Evolutionary conservation across 345 rosid genomes (phyloP).

Genomic region (Populus deltoides): DNA sequence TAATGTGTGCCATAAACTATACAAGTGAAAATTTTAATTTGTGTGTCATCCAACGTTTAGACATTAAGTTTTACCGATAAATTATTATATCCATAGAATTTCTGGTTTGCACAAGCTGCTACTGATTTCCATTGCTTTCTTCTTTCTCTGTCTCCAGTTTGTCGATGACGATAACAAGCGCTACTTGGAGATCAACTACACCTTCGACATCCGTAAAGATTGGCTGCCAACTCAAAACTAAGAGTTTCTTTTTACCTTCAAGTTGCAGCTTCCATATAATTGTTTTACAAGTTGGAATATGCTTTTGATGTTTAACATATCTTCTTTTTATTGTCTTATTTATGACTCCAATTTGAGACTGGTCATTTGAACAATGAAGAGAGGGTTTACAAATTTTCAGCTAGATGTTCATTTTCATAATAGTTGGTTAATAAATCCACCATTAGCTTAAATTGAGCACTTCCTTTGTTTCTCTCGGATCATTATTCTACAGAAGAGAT

Average conservation of each 20-base stretch:
- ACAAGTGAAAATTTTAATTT: neutral
- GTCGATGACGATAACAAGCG: conserved; percentile 79
- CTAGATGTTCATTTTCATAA: neutral
- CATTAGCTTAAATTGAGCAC: neutral
- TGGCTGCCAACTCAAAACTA: conserved; percentile 35
- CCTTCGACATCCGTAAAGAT: conserved; percentile 79
- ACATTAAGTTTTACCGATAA: neutral
- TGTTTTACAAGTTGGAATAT: conserved; percentile 17
- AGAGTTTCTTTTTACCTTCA: neutral
- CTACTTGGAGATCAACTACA: conserved; percentile 87
- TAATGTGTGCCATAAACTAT: neutral
- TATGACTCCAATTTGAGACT: neutral
- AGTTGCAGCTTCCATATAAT: conserved; percentile 2
- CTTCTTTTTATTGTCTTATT: conserved; percentile 1
- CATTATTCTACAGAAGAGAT: neutral
- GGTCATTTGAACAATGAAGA: neutral
- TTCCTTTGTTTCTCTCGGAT: neutral
- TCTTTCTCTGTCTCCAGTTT: conserved; percentile 45
- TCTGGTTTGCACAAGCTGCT: neutral
- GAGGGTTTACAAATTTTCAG: neutral
- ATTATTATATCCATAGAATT: neutral
- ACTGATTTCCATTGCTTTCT: conserved; percentile 1
- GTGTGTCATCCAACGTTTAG: neutral
- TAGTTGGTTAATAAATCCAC: neutral
- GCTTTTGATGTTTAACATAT: conserved; percentile 16